Evolutionary conservation across 257 asterid species (phyloP), one percentile per base, ranked within the genome.

Genomic region (Solanum etuberosum): DNA sequence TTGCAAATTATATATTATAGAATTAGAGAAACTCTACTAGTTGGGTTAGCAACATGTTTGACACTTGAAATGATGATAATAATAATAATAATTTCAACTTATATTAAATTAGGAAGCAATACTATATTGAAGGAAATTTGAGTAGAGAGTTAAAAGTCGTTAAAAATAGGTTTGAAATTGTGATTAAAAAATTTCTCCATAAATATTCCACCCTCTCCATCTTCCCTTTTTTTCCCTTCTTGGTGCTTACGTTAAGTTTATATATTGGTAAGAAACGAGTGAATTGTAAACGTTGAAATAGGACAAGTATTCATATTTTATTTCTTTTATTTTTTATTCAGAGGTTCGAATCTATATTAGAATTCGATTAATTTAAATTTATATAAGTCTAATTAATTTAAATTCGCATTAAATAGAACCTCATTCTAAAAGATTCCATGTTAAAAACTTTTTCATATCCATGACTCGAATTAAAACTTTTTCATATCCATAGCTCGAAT

Each of bases 401-500:
- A 51, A 18, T 18, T 54, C 0, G 1, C n/a, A 2, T 7, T 2
- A 48, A 48, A 15, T 0, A 38, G 8, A 38, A 2, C 8, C 0
- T 15, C 4, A 51, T 20, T 18, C 4, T 18, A 1, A 54, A 18
- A 54, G 16, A 18, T 54, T 54, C 0, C 0, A 1, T 54, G 3
- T 32, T 3, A 32, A 32, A 32, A 3, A 2, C 3, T 32, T 32
- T 32, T 32, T 32, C 34, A 32, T 32, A 32, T 32, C 3, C 34
- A 32, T 2, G 34, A 32, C 34, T n/a, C n/a, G n/a, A n/a, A n/a
- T n/a, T n/a, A 15, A 2, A 5, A 5, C 3, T 48, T 48, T 0
- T 48, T 48, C 1, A 16, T 51, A 16, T 16, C 0, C 61, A 51
- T 51, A 1, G 6, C 21, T 51, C 1, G 4, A 51, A 51, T 51